These are phyloP conservation scores for Lycium ferocissimum DNA, from an alignment of 257 asterid species.

Conservation along the genomic window DNA sequence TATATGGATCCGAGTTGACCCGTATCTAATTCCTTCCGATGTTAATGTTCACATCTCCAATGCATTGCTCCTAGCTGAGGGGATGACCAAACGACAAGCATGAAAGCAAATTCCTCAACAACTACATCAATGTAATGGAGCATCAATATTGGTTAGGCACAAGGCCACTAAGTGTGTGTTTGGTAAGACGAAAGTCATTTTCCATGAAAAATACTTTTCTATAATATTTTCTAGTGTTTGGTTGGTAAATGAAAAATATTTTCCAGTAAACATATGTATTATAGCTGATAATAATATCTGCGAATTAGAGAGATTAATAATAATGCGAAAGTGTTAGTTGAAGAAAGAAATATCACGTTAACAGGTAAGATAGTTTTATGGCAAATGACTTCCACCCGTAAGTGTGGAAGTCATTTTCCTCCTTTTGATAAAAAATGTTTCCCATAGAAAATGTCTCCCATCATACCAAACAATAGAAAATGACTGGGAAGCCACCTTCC, in stretches of 20 bases:
- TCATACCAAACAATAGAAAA: not conserved
- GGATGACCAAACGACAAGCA: constrained; percentile 85
- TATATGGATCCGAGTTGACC: too few species aligned
- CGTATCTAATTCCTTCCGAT: not conserved
- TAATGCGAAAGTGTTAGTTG: not conserved
- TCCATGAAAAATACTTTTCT: not conserved
- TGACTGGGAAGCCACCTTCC: not conserved
- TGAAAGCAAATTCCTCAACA: constrained; percentile 89
- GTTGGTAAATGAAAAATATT: not conserved
- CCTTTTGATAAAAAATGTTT: not conserved
- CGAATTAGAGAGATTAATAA: not conserved
- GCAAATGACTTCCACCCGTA: not conserved
- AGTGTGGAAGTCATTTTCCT: not conserved
- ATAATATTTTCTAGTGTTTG: not conserved
- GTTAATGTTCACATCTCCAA: constrained; percentile 79
- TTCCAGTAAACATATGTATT: not conserved
- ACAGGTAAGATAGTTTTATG: not conserved
- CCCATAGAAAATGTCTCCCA: not conserved
- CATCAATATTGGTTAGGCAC: constrained; percentile 12
- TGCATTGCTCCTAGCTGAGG: constrained; percentile 80
- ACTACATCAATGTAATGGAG: constrained; percentile 46
- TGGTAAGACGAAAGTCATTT: not conserved
- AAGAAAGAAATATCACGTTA: not conserved
- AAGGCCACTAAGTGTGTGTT: not conserved
- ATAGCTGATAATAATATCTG: not conserved